These are phyloP conservation scores for Mycena indigotica DNA, from an alignment of 768 basidiomycete species.

Conservation along the genomic window DNA sequence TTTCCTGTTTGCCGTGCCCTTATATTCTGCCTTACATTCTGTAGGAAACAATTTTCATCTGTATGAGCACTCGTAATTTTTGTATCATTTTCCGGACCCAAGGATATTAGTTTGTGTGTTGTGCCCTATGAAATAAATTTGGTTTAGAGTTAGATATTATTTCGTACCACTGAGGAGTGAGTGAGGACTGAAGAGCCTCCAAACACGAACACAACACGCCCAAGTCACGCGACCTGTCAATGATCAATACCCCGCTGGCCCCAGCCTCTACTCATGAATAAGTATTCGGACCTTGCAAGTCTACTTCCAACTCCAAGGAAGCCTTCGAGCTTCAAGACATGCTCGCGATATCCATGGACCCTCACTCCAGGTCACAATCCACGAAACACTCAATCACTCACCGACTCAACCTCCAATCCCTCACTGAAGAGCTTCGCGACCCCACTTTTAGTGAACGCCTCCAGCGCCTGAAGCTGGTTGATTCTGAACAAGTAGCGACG, in stretches of 20 bases:
- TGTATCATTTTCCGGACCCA: background rate
- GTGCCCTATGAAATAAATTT: background rate
- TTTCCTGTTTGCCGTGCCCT: background rate
- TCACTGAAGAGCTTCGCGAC: slow-evolving; percentile 72
- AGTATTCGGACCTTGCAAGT: no score
- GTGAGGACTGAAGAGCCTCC: background rate
- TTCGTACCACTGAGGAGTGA: background rate
- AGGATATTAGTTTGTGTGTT: background rate
- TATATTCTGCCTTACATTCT: background rate
- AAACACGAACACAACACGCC: no score
- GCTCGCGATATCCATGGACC: no score
- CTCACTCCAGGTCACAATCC: no score
- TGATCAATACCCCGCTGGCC: no score
- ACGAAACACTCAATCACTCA: no score
- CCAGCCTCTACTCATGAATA: no score
- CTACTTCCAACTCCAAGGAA: no score
- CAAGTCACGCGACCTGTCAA: no score
- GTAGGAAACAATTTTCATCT: background rate
- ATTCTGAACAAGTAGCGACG: slow-evolving; percentile 69
- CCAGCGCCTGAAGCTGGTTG: slow-evolving; percentile 83
- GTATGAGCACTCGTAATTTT: background rate
- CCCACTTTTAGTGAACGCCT: slow-evolving; percentile 72
- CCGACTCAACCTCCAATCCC: slow-evolving; percentile 82
- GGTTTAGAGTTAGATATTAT: background rate
- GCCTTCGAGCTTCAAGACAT: no score